These are phyloP conservation scores for Colletotrichum camelliae DNA, from an alignment of 2,329 filamentous ascomycete species.

Conservation along the genomic window DNA sequence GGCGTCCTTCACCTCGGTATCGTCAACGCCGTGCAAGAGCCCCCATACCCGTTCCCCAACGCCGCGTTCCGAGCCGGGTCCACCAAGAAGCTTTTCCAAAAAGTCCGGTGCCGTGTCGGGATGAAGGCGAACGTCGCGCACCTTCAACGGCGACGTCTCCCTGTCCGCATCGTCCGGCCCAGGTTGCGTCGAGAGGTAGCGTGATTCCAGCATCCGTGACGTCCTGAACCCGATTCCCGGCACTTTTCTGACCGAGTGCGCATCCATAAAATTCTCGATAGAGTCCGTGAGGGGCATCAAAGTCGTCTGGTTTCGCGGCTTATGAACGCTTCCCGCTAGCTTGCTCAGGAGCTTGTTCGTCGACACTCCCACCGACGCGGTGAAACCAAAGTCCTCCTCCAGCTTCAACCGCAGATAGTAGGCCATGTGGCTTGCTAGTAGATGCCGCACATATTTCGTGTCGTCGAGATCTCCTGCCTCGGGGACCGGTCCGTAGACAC, in stretches of 20 bases:
- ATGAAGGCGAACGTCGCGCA: conserved; percentile 67
- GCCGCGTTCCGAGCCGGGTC: conserved; percentile 72
- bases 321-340: conserved; percentile 81
- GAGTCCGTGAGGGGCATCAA: conserved; percentile 69
- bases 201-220: conserved; percentile 50
- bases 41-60: conserved; percentile 78
- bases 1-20: conserved; percentile 73
- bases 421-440: conserved; percentile 83
- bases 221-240: conserved; percentile 86
- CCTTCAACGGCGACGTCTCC: conserved; percentile 55
- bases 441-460: conserved; percentile 63
- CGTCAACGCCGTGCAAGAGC: conserved; percentile 82
- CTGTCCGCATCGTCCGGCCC: conserved; percentile 9
- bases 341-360: conserved; percentile 89
- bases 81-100: conserved; percentile 73
- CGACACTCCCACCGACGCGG: conserved; percentile 84
- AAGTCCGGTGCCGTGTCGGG: conserved; percentile 66
- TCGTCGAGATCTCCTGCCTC: conserved; percentile 32
- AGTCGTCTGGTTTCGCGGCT: conserved; percentile 87
- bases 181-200: conserved; percentile 23
- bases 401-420: conserved; percentile 74
- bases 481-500: conserved; percentile 44
- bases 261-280: conserved; percentile 73
- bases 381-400: conserved; percentile 81
- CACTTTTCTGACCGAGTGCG: conserved; percentile 77